Evolutionary conservation across 345 rosid genomes (phyloP).

Genomic region (Melaleuca alternifolia): DNA sequence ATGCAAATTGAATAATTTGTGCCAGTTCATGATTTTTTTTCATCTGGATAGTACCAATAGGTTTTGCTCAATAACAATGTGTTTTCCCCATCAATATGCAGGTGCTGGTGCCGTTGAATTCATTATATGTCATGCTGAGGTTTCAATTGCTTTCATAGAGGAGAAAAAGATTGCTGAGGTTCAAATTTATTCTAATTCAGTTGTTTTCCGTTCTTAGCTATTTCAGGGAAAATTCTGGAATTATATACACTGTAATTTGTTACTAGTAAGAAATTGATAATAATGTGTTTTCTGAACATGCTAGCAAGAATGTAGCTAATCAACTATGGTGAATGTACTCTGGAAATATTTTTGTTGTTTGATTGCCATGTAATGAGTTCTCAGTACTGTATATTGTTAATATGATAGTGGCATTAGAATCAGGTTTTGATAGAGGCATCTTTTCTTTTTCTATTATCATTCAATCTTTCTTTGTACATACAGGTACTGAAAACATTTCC

Average conservation of each 20-base stretch:
- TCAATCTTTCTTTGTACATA: slow-evolving; percentile 4
- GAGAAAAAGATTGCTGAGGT: slow-evolving; percentile 91
- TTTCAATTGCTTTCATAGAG: slow-evolving; percentile 80
- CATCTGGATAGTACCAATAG: not conserved
- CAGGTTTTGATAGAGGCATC: not conserved
- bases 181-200: not conserved
- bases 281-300: not conserved
- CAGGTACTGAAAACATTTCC: slow-evolving; percentile 88
- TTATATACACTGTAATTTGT: not conserved
- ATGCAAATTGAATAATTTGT: not conserved
- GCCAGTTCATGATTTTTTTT: no score
- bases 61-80: not conserved
- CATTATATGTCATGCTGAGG: slow-evolving; percentile 80
- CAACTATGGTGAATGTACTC: not conserved
- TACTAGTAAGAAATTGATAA: not conserved
- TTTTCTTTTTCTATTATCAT: not conserved
- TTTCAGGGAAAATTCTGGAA: not conserved
- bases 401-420: not conserved
- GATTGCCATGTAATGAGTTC: not conserved
- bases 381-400: not conserved
- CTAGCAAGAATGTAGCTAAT: not conserved
- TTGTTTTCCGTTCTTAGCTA: not conserved
- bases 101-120: slow-evolving; percentile 95
- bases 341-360: not conserved
- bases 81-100: slow-evolving; percentile 9